A percentile compares a stretch with the other conserved stretches of the same genome.
Conservation (phyloP, 495 filamentous ascomycete genomes). For the Lophiotrema nucula region DNA sequence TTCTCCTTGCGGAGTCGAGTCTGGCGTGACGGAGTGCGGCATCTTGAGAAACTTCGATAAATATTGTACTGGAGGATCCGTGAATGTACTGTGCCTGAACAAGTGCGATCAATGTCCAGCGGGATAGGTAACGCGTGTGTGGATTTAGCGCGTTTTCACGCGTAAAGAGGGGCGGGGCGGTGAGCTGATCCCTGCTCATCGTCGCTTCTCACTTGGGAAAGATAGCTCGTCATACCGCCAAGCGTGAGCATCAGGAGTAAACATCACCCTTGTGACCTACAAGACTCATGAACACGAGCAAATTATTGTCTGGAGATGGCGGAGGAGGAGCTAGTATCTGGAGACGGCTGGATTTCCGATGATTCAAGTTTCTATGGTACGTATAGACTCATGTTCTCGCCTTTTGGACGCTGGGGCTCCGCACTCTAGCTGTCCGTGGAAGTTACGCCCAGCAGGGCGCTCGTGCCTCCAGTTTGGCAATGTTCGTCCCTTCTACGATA, state of each 20-base stretch:
- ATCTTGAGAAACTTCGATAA: slow-evolving; percentile 11
- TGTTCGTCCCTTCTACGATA: too few species aligned
- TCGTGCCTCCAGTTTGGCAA: too few species aligned
- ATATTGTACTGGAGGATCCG: too few species aligned
- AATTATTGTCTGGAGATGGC: slow-evolving; percentile 8
- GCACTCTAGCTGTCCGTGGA: too few species aligned
- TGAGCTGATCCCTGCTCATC: neutral
- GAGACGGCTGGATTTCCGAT: slow-evolving; percentile 39
- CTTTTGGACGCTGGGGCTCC: neutral
- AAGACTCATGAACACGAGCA: neutral
- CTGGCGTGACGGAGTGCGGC: slow-evolving; percentile 22
- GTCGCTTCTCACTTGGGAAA: neutral
- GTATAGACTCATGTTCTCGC: too few species aligned
- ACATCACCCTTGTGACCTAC: slow-evolving; percentile 8
- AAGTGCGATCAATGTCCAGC: too few species aligned
- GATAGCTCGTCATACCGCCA: slow-evolving; percentile 8
- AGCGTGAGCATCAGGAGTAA: neutral
- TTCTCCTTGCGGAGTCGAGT: slow-evolving; percentile 3
- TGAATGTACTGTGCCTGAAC: neutral
- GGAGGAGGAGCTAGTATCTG: slow-evolving; percentile 31
- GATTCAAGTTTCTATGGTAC: slow-evolving; percentile 43
- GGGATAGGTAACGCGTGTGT: too few species aligned
- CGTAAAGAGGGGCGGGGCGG: slow-evolving; percentile 9
- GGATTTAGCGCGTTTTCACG: slow-evolving; percentile 7
- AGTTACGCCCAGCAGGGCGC: too few species aligned